Evolutionary conservation across 1,284 basidiomycete genomes (phyloP).

Genomic region (Trichosporon inkin): DNA sequence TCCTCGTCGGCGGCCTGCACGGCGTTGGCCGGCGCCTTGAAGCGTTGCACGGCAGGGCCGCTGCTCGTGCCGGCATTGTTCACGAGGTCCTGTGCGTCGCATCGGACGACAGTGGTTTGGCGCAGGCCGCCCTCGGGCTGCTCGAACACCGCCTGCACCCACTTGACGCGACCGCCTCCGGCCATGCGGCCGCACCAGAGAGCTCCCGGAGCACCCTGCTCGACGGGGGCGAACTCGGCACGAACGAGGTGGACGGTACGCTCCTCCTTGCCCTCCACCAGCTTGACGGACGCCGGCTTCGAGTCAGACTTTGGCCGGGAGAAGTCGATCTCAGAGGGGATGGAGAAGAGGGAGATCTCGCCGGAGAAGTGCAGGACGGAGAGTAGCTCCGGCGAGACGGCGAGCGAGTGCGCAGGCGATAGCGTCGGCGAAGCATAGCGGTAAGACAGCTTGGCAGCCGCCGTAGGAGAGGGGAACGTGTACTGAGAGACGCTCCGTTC

Average conservation of each 20-base stretch:
- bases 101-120: constrained; percentile 51
- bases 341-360: constrained; percentile 61
- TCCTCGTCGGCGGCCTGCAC: constrained; percentile 33
- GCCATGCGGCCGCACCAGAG: constrained; percentile 62
- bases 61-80: constrained; percentile 19
- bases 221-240: constrained; percentile 40
- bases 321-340: constrained; percentile 57
- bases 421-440: constrained; percentile 59
- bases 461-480: constrained; percentile 57
- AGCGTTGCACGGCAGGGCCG: constrained; percentile 36
- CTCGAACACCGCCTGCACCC: constrained; percentile 60
- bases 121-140: constrained; percentile 53
- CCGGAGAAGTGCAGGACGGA: constrained; percentile 64
- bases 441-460: constrained; percentile 51
- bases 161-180: constrained; percentile 64
- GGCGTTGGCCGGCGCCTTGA: constrained; percentile 36
- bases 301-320: constrained; percentile 39
- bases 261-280: constrained; percentile 46
- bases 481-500: constrained; percentile 65
- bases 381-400: constrained; percentile 55
- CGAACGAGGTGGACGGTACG: constrained; percentile 30
- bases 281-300: constrained; percentile 36
- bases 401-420: constrained; percentile 60
- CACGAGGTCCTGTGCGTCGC: constrained; percentile 53
- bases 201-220: constrained; percentile 55